These are phyloP conservation scores for Ophiostoma ulmi DNA, from an alignment of 2,329 filamentous ascomycete species.

Conservation along the genomic window DNA sequence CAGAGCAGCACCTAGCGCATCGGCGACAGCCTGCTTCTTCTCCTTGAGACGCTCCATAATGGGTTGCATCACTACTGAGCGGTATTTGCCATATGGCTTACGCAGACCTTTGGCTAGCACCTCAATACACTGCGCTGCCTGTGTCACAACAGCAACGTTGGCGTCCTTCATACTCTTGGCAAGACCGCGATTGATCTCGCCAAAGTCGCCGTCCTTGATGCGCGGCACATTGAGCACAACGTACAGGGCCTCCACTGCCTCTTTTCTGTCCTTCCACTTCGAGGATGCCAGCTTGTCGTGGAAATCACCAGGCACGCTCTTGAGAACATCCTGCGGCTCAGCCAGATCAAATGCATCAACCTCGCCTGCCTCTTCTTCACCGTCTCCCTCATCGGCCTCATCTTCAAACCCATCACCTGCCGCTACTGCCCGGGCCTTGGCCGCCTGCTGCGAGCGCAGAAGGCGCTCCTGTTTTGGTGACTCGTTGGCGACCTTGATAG, in stretches of 20 bases:
- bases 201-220: constrained; percentile 86
- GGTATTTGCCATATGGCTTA: constrained; percentile 72
- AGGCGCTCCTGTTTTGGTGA: constrained; percentile 87
- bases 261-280: constrained; percentile 98
- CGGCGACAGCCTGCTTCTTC: constrained; percentile 85
- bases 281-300: constrained; percentile 78
- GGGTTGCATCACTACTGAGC: constrained; percentile 72
- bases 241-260: constrained; percentile 78
- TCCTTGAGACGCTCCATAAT: constrained; percentile 96
- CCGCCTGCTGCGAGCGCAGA: constrained; percentile 82
- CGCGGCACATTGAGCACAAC: constrained; percentile 73
- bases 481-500: constrained; percentile 69
- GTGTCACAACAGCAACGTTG: constrained; percentile 88
- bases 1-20: constrained; percentile 79
- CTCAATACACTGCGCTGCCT: constrained; percentile 90
- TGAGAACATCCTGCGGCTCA: constrained; percentile 79
- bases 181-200: constrained; percentile 74
- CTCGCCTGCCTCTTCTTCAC: constrained; percentile 60
- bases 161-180: constrained; percentile 99
- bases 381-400: constrained; percentile 54
- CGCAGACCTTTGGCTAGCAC: constrained; percentile 80
- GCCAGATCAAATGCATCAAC: constrained; percentile 77
- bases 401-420: constrained; percentile 57
- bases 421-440: constrained; percentile 62
- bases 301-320: constrained; percentile 77